phyloP scores from a whole-genome alignment of 345 rosid species.

The Litchi chinensis region DNA sequence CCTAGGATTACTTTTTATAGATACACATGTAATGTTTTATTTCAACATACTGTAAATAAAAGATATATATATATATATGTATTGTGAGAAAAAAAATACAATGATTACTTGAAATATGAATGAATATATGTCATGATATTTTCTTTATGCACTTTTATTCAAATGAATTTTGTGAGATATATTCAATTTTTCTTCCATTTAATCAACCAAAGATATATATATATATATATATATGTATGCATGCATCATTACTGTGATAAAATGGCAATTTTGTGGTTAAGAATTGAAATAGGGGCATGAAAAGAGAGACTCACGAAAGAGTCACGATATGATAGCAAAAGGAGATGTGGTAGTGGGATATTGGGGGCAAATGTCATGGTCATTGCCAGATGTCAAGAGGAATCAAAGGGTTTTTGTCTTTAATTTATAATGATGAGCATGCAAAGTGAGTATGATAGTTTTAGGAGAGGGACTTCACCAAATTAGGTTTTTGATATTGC shows the following conservation, averaged over 20 bases:
- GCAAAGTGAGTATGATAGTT: neutral
- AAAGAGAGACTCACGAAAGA: neutral
- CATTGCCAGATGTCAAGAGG: neutral
- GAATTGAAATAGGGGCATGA: neutral
- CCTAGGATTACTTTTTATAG: too few relatives aligned
- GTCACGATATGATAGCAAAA: neutral
- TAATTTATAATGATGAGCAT: neutral
- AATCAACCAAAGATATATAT: too few relatives aligned
- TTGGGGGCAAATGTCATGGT: neutral
- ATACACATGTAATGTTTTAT: too few relatives aligned
- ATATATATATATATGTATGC: too few relatives aligned
- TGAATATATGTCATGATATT: too few relatives aligned
- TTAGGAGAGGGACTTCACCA: neutral
- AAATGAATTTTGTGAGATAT: neutral
- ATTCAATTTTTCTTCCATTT: neutral
- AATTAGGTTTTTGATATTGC: neutral
- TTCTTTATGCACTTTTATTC: neutral
- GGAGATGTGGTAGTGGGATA: neutral
- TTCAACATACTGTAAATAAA: too few relatives aligned
- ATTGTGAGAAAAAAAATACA: too few relatives aligned
- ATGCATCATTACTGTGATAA: neutral
- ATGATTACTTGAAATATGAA: too few relatives aligned
- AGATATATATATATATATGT: too few relatives aligned
- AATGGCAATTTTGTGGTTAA: constrained; percentile 11
- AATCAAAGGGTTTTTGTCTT: neutral